Conservation (phyloP, 1,284 basidiomycete species). For the Cryptococcus hybrid region DNA sequence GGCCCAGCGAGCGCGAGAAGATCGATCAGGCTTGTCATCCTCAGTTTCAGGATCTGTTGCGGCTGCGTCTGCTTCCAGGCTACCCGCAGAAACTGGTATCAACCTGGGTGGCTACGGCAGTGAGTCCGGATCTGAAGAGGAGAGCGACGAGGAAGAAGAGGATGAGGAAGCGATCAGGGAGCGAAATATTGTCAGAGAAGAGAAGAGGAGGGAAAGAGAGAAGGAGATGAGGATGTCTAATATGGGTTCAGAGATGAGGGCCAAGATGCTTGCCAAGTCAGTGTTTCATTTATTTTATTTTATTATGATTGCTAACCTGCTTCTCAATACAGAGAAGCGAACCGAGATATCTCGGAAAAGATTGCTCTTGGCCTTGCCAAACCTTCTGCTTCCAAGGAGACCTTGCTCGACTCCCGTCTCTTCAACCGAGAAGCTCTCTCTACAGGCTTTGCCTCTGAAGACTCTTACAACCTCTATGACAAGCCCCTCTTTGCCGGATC, state of each 20-base stretch:
- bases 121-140: conserved; percentile 50
- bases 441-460: conserved; percentile 82
- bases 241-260: conserved; percentile 96
- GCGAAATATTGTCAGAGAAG: conserved; percentile 84
- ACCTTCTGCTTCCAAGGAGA: conserved; percentile 90
- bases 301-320: neutral
- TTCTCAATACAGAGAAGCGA: conserved; percentile 64
- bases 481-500: conserved; percentile 94
- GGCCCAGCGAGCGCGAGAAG: conserved; percentile 92
- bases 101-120: conserved; percentile 76
- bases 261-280: conserved; percentile 83
- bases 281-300: neutral
- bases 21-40: conserved; percentile 72
- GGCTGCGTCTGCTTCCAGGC: conserved; percentile 52
- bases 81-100: conserved; percentile 56
- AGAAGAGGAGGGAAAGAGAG: conserved; percentile 91
- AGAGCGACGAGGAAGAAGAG: conserved; percentile 57
- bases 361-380: conserved; percentile 96
- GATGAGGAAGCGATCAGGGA: conserved; percentile 83
- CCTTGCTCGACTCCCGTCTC: conserved; percentile 92
- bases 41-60: conserved; percentile 11
- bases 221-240: conserved; percentile 98
- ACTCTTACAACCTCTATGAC: conserved; percentile 92
- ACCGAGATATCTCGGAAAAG: conserved; percentile 99
- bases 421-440: conserved; percentile 94